Conservation (phyloP, 148 eudicot genomes). For the Camellia granthamiana region DNA sequence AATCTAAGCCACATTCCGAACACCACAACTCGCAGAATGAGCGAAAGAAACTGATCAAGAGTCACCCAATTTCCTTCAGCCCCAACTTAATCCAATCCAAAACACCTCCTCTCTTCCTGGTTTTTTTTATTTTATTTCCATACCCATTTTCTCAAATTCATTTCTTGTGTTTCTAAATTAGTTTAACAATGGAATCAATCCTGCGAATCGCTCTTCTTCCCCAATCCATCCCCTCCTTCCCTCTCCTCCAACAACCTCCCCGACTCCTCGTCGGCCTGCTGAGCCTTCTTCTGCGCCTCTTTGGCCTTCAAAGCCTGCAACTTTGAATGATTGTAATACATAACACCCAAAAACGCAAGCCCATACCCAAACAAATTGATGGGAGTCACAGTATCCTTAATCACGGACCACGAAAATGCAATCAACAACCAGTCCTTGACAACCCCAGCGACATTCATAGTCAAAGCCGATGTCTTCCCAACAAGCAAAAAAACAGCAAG, state of each 20-base stretch:
- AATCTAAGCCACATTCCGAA: not conserved
- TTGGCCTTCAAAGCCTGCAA: conserved; percentile 40
- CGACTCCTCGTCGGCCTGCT: conserved; percentile 35
- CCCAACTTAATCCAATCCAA: too few species aligned
- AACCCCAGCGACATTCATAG: conserved; percentile 47
- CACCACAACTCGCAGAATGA: not conserved
- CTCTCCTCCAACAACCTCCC: conserved; percentile 42
- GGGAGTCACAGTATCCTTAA: conserved; percentile 38
- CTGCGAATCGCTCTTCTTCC: conserved; percentile 28
- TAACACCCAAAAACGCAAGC: conserved; percentile 37
- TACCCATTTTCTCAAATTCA: not conserved
- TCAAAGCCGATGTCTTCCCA: conserved; percentile 43
- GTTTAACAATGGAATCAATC: not conserved
- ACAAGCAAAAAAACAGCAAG: conserved; percentile 43
- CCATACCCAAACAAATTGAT: conserved; percentile 39
- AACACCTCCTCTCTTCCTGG: conserved; percentile 6
- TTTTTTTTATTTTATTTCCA: conserved; percentile 8
- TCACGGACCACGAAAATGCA: conserved; percentile 42
- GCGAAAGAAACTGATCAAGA: too few species aligned
- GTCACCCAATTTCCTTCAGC: too few species aligned
- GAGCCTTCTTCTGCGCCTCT: conserved; percentile 37
- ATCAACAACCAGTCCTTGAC: conserved; percentile 48
- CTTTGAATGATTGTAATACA: conserved; percentile 37
- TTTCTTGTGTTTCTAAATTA: not conserved
- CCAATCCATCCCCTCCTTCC: conserved; percentile 22